phyloP scores from a whole-genome alignment of 208 protist genomes.

The Leishmania guyanensis region DNA sequence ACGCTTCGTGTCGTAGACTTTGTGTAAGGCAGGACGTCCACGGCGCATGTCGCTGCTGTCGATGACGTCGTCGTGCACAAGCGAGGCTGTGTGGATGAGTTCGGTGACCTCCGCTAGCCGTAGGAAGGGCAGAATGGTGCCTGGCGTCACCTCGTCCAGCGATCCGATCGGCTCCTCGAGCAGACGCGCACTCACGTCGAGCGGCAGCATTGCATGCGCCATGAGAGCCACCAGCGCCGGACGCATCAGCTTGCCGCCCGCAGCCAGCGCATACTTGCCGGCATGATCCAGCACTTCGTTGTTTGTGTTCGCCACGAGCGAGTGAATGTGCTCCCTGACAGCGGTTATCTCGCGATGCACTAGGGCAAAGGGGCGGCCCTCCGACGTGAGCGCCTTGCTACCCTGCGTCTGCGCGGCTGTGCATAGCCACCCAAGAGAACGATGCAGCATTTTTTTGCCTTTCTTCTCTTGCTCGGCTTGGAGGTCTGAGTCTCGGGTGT shows the following conservation, averaged over 20 bases:
- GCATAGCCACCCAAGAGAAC: slow-evolving; percentile 6
- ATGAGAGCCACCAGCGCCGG: slow-evolving; percentile 79
- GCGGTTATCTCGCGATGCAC: slow-evolving; percentile 69
- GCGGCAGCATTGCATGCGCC: slow-evolving; percentile 72
- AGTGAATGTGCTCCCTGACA: slow-evolving; percentile 61
- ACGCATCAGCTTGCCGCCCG: slow-evolving; percentile 81
- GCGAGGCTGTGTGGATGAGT: slow-evolving; percentile 95
- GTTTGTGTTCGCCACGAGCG: slow-evolving; percentile 59
- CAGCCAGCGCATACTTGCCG: slow-evolving; percentile 63
- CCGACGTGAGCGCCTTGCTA: slow-evolving; percentile 41
- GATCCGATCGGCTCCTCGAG: slow-evolving; percentile 41
- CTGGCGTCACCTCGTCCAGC: slow-evolving; percentile 63
- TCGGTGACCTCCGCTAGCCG: slow-evolving; percentile 94
- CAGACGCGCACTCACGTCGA: slow-evolving; percentile 44
- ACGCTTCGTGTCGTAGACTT: slow-evolving; percentile 82
- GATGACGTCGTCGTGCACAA: slow-evolving; percentile 97
- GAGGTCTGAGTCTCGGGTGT: not conserved
- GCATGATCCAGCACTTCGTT: slow-evolving; percentile 86
- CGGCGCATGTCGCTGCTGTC: slow-evolving; percentile 93
- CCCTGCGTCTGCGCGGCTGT: slow-evolving; percentile 28
- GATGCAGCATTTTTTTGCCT: slow-evolving; percentile 13
- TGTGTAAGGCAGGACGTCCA: slow-evolving; percentile 81
- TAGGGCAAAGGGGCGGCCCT: slow-evolving; percentile 59
- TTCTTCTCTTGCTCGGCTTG: not conserved
- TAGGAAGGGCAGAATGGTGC: slow-evolving; percentile 70